Conservation (phyloP, 1,284 basidiomycete genomes). For the Golubevia sp. region DNA sequence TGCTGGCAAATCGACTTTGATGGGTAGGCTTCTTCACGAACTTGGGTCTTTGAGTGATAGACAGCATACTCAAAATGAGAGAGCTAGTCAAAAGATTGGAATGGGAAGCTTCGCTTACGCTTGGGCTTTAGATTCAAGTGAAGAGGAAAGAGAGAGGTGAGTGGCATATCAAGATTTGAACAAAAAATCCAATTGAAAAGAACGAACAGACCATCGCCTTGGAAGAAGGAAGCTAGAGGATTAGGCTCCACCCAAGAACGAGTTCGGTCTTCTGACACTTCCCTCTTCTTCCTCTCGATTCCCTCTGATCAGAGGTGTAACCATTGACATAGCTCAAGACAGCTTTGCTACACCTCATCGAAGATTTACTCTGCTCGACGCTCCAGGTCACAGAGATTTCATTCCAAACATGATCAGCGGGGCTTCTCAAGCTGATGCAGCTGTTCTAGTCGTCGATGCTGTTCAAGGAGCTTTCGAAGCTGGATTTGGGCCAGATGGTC, state of each 20-base stretch:
- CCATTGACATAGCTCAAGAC: slow-evolving; percentile 93
- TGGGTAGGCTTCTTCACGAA: slow-evolving; percentile 92
- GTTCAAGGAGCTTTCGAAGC: slow-evolving; percentile 90
- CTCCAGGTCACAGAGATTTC: slow-evolving; percentile 95
- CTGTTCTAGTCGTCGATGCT: slow-evolving; percentile 91
- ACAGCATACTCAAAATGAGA: slow-evolving; percentile 79
- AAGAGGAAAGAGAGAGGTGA: slow-evolving; percentile 88
- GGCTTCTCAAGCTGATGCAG: slow-evolving; percentile 93
- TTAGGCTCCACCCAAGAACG: no score
- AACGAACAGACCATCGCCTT: no score
- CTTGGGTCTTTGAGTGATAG: slow-evolving; percentile 86
- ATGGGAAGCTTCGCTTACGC: slow-evolving; percentile 97
- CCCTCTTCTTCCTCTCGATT: not conserved
- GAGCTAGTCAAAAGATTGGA: slow-evolving; percentile 85
- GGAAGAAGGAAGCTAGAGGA: no score
- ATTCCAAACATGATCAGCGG: slow-evolving; percentile 99
- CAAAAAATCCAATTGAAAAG: no score
- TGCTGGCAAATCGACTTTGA: slow-evolving; percentile 96
- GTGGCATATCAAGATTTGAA: no score
- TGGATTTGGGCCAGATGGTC: slow-evolving; percentile 89
- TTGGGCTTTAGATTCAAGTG: slow-evolving; percentile 92
- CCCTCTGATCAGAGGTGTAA: slow-evolving; percentile 75
- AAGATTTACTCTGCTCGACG: slow-evolving; percentile 88
- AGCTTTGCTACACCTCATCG: slow-evolving; percentile 77
- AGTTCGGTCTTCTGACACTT: slow-evolving; percentile 5